Evolutionary conservation across 345 rosid species (phyloP).

Genomic region (Syzygium grande): DNA sequence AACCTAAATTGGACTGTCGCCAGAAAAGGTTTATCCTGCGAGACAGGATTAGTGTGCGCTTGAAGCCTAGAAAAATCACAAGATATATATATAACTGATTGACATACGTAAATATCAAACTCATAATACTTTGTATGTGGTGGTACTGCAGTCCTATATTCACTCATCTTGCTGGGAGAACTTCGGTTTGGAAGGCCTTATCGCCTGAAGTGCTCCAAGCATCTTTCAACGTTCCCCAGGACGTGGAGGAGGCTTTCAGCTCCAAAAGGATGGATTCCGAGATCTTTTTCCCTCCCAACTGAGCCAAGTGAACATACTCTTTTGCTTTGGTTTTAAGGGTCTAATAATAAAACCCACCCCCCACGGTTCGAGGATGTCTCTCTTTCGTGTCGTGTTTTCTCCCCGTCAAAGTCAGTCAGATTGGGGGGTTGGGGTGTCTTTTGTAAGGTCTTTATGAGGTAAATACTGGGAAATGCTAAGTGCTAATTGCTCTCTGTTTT

Average conservation of each 20-base stretch:
- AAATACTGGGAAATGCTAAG: not conserved
- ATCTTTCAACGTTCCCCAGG: slow-evolving; percentile 51
- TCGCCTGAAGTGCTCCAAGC: slow-evolving; percentile 78
- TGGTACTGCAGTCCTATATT: slow-evolving; percentile 56
- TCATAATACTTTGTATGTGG: not conserved
- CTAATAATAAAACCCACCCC: not conserved
- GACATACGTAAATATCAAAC: not conserved
- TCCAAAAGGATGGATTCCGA: slow-evolving; percentile 61
- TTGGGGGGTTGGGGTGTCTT: not conserved
- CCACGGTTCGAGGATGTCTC: not conserved
- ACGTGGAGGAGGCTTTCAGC: slow-evolving; percentile 52
- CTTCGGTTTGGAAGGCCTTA: slow-evolving; percentile 69
- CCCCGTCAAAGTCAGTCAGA: not conserved
- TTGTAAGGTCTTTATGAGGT: not conserved
- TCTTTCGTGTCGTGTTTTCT: not conserved
- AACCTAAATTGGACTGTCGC: not conserved
- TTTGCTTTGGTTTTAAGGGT: not conserved
- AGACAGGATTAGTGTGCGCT: not conserved
- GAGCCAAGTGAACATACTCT: not conserved
- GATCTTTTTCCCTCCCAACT: slow-evolving; percentile 81
- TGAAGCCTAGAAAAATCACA: not conserved
- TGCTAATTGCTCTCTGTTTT: not conserved
- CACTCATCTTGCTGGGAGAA: slow-evolving; percentile 88
- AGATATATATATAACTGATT: not conserved
- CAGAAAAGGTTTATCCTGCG: not conserved